Base-by-base conservation (phyloP, 441 rosid species). In the Cnidoscolus chayamansa region DNA sequence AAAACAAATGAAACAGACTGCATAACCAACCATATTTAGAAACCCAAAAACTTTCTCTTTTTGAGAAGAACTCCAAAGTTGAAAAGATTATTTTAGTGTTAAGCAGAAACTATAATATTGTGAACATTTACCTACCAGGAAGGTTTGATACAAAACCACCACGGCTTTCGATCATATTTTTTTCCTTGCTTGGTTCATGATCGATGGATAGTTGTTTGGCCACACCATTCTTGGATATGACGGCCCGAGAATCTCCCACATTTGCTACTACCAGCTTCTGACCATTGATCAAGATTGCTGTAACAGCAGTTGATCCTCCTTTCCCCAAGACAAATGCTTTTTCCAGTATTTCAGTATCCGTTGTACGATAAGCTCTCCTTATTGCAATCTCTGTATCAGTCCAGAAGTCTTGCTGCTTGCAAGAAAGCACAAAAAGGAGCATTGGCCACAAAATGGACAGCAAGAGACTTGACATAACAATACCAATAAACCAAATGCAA, bases 241-340 rank as follows among this genome's bases (percentile, higher is more conserved):
- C 91, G 55, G 97, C 98, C 64, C 98, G 81, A 25, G 97, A 94
- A 84, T 94, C 97, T 49, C 97, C 98, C 51, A 94, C 86, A 81
- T 94, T 94, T 15, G 97, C 98, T 72, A 92, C 88, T 49, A 94
- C 86, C 65, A 94, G 79, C 87, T 84, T 89, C 65, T 81, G 83
- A 57, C 95, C 82, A 69, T 90, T 85, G 74, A 92, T 89, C 19
- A 94, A 76, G 51, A 94, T 92, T 7, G 91, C 95, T 31, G 98
- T 94, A 37, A 94, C 97, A 47, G 97, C 98, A 72, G 98, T 94
- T 7, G 98, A 94, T 57, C 98, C 97, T 1, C 98, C 97, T 78
- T 72, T 86, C 40, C 98, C 97, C 68, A 92, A 82, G 74, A 88
- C 87, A 71, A 78, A 77, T 13, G 91, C 89, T 72, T 86, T 84